Evolutionary conservation across 1,139 yeast species (phyloP).

Genomic region (Yamadazyma pseudoaaseri): DNA sequence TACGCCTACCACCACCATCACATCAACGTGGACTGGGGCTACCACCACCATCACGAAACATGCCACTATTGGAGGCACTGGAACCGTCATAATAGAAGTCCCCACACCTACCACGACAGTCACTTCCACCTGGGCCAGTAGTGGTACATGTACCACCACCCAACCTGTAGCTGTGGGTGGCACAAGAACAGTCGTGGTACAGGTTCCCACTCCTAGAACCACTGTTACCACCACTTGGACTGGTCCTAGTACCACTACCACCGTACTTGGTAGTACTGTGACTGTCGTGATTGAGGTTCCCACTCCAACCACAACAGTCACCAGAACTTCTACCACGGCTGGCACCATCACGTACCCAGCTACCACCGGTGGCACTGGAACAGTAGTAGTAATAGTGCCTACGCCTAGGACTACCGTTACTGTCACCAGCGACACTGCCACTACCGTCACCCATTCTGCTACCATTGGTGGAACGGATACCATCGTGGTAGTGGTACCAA

Average conservation of each 20-base stretch:
- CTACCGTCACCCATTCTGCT: no score
- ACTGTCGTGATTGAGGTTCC: slow-evolving; percentile 7
- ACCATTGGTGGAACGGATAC: no score
- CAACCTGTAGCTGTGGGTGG: slow-evolving; percentile 6
- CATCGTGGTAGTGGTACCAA: no score
- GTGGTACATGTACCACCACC: slow-evolving; percentile 3
- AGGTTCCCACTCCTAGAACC: slow-evolving; percentile 16
- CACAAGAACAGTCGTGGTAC: slow-evolving; percentile 7
- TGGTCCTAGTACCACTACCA: slow-evolving; percentile 4
- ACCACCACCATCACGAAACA: slow-evolving; percentile 1
- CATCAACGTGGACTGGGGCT: slow-evolving; percentile 11
- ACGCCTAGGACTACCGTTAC: slow-evolving; percentile 12
- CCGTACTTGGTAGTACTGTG: slow-evolving; percentile 3
- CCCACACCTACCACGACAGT: slow-evolving; percentile 9
- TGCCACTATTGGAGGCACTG: slow-evolving; percentile 4
- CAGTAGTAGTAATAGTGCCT: slow-evolving; percentile 16
- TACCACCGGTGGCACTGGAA: slow-evolving; percentile 3
- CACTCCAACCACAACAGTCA: slow-evolving; percentile 9
- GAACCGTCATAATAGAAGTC: slow-evolving; percentile 7
- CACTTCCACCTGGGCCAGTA: slow-evolving; percentile 14
- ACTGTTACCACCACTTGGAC: slow-evolving; percentile 13
- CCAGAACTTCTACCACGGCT: slow-evolving; percentile 14
- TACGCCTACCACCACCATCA: slow-evolving; percentile 11
- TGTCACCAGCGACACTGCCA: no score
- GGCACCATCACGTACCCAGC: slow-evolving; percentile 4